Conservation (phyloP, 2,329 filamentous ascomycete genomes). For the Aspergillus sp. region DNA sequence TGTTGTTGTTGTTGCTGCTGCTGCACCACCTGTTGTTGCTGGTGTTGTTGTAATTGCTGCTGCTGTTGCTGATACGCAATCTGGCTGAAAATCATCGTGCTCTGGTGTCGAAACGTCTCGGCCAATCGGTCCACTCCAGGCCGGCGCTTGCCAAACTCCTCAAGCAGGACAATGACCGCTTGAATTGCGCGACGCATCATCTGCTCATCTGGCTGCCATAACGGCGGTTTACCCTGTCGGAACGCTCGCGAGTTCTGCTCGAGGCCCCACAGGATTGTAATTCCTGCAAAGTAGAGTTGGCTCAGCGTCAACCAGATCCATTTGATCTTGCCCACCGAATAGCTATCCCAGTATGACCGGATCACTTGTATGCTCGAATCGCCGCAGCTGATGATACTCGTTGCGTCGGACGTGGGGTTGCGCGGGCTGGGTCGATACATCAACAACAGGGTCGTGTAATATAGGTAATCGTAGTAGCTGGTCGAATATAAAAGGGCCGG, state of each 20-base stretch:
- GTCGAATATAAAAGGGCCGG: slow-evolving; percentile 34
- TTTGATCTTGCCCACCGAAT: slow-evolving; percentile 33
- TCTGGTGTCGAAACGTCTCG: slow-evolving; percentile 33
- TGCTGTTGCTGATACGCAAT: slow-evolving; percentile 30
- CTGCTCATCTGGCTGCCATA: slow-evolving; percentile 32
- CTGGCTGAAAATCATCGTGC: slow-evolving; percentile 32
- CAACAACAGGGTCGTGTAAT: slow-evolving; percentile 32
- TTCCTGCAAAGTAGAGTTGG: slow-evolving; percentile 34
- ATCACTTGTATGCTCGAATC: slow-evolving; percentile 34
- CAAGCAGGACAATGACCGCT: slow-evolving; percentile 29
- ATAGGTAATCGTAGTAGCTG: slow-evolving; percentile 36
- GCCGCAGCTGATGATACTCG: slow-evolving; percentile 33
- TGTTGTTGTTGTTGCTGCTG: slow-evolving; percentile 14
- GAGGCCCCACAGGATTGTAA: slow-evolving; percentile 35
- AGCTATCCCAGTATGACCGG: slow-evolving; percentile 35
- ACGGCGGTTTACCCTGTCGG: slow-evolving; percentile 20
- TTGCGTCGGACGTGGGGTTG: slow-evolving; percentile 30
- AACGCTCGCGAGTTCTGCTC: slow-evolving; percentile 32
- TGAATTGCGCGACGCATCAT: slow-evolving; percentile 32
- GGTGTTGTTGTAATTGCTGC: slow-evolving; percentile 13
- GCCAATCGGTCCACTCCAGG: slow-evolving; percentile 31
- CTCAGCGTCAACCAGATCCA: slow-evolving; percentile 37
- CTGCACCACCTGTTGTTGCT: slow-evolving; percentile 10
- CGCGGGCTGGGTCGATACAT: slow-evolving; percentile 34
- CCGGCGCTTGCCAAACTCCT: slow-evolving; percentile 33